Percentiles rank a stretch among this genome's conserved stretches.
phyloP scores from a whole-genome alignment of 2,329 filamentous ascomycete species.

The Nigrospora sphaerica region DNA sequence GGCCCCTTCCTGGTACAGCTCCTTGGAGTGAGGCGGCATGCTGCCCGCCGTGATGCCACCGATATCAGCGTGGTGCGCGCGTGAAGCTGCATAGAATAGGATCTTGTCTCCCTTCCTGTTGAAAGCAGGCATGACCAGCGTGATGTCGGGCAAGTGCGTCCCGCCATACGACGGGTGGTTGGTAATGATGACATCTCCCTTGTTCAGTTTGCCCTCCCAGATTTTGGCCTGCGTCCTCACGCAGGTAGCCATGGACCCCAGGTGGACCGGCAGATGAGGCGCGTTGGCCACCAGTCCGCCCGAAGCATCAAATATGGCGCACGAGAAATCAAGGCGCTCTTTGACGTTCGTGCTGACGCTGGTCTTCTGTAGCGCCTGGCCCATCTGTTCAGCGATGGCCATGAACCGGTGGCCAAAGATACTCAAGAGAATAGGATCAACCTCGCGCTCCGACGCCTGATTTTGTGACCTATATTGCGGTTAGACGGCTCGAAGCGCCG shows the following conservation, averaged over 20 bases:
- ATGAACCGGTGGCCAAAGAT: constrained; percentile 81
- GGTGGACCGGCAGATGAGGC: constrained; percentile 73
- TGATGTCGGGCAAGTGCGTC: constrained; percentile 79
- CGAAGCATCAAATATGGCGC: constrained; percentile 69
- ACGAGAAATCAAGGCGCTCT: constrained; percentile 77
- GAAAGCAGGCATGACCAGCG: constrained; percentile 73
- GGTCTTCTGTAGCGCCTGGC: constrained; percentile 69
- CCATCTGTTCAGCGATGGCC: constrained; percentile 83
- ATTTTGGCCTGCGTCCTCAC: constrained; percentile 72
- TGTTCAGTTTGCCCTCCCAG: constrained; percentile 71
- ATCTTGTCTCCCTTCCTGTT: constrained; percentile 58
- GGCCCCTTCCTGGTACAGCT: constrained; percentile 50
- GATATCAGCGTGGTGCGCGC: constrained; percentile 78
- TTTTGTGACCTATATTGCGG: constrained; percentile 10
- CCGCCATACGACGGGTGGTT: constrained; percentile 82
- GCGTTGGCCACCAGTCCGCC: constrained; percentile 74
- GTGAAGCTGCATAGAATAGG: constrained; percentile 74
- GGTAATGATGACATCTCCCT: constrained; percentile 74
- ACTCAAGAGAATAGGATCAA: constrained; percentile 70
- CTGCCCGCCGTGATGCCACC: constrained; percentile 68
- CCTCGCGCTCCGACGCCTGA: constrained; percentile 30
- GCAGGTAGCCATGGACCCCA: constrained; percentile 82
- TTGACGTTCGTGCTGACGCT: constrained; percentile 76
- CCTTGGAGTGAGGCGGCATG: constrained; percentile 63
- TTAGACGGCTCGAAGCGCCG: constrained; percentile 7